These are phyloP conservation scores for Fusarium guadeloupense DNA, from an alignment of 2,329 filamentous ascomycete genomes.

Conservation along the genomic window DNA sequence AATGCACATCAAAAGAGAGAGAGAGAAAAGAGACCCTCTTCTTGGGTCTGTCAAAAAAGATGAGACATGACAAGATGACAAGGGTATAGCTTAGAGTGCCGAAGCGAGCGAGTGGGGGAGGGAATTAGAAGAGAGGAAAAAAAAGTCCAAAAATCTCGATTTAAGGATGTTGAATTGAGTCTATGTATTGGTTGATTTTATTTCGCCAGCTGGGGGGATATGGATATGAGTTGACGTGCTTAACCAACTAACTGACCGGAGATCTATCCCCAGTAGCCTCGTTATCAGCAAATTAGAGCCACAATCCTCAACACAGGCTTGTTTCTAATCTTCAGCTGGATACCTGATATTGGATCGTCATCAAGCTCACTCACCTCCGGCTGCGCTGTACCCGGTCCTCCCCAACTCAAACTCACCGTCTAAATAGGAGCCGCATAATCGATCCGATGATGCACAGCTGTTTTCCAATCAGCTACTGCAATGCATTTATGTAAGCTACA, in stretches of 20 bases:
- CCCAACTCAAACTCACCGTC: neutral
- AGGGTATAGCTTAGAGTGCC: conserved; percentile 15
- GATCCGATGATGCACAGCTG: neutral
- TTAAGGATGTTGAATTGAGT: conserved; percentile 4
- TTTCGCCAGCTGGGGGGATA: too few relatives aligned
- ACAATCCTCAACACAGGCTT: too few relatives aligned
- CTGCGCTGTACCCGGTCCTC: too few relatives aligned
- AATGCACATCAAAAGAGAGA: neutral
- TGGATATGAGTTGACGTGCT: too few relatives aligned
- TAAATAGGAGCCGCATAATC: neutral
- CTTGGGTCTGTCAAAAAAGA: too few relatives aligned
- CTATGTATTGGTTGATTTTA: conserved; percentile 5
- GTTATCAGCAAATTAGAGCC: too few relatives aligned
- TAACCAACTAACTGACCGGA: neutral
- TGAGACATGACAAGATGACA: neutral
- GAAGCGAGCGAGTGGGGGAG: conserved; percentile 7
- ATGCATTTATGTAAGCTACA: neutral
- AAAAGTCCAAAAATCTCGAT: neutral
- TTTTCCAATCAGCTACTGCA: neutral
- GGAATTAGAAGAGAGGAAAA: neutral
- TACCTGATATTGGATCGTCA: too few relatives aligned
- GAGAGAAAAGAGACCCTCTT: too few relatives aligned
- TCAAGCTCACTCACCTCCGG: too few relatives aligned
- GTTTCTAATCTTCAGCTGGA: neutral
- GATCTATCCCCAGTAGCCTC: neutral